Conservation (phyloP, 2,329 filamentous ascomycete species). For the Nakataea oryzae region DNA sequence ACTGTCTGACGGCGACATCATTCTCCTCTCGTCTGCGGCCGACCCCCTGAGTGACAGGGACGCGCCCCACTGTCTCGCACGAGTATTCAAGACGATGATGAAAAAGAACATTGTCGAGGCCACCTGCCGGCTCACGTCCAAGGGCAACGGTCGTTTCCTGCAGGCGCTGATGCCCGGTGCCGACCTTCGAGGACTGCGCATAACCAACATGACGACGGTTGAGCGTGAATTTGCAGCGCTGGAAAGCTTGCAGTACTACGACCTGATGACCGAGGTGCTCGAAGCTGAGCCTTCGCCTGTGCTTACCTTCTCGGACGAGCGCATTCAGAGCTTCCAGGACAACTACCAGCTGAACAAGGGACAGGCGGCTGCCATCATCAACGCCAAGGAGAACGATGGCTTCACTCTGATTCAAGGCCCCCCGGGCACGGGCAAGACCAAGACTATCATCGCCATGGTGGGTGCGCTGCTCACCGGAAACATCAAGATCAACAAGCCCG, state of each 20-base stretch:
- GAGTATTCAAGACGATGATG: constrained; percentile 68
- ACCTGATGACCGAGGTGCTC: constrained; percentile 81
- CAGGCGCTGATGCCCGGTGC: constrained; percentile 57
- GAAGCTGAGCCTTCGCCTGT: constrained; percentile 84
- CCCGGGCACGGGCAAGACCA: constrained; percentile 95
- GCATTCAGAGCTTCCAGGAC: constrained; percentile 55
- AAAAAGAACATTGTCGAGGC: constrained; percentile 79
- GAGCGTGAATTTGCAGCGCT: constrained; percentile 92
- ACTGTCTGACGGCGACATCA: constrained; percentile 76
- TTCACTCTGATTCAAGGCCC: constrained; percentile 96
- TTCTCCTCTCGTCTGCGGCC: constrained; percentile 67
- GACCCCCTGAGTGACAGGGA: constrained; percentile 57
- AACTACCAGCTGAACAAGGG: constrained; percentile 81
- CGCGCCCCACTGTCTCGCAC: constrained; percentile 73
- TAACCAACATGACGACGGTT: constrained; percentile 87
- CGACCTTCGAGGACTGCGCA: constrained; percentile 65
- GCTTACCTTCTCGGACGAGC: constrained; percentile 67
- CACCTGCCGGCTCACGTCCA: constrained; percentile 70
- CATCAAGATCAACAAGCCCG: constrained; percentile 20
- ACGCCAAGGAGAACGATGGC: constrained; percentile 88
- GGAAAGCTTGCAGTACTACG: constrained; percentile 87
- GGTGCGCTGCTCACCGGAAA: constrained; percentile 66
- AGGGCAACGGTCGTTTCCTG: constrained; percentile 45
- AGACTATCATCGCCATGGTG: constrained; percentile 94
- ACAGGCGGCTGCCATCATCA: constrained; percentile 84